A percentile compares a stretch with the other conserved stretches of the same genome.
Evolutionary conservation across 192 early-diverging fungal genomes (phyloP).

Genomic region (Paraglomus occultum): DNA sequence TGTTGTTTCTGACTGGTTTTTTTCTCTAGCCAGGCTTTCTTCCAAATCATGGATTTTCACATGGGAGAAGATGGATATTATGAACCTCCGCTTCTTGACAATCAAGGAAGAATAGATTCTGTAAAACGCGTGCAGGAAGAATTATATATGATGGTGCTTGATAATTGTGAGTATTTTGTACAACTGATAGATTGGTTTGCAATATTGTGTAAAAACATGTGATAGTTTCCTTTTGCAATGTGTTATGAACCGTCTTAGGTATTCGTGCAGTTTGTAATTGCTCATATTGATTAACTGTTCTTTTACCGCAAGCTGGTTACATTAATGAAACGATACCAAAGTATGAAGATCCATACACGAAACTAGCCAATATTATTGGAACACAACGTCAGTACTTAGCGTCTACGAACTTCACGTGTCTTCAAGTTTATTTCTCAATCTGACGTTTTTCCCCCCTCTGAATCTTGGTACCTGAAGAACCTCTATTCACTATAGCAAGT

Average conservation of each 20-base stretch:
- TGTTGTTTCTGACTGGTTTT: slow-evolving; percentile 7
- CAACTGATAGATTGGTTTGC: background rate
- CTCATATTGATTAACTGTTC: no score
- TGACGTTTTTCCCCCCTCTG: no score
- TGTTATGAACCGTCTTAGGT: background rate
- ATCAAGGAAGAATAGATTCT: background rate
- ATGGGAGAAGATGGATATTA: background rate
- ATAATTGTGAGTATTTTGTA: background rate
- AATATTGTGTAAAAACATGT: background rate
- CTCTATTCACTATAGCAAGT: background rate
- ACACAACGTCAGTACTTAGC: slow-evolving; percentile 13
- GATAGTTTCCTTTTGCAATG: background rate
- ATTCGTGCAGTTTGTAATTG: no score
- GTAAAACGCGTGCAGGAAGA: slow-evolving; percentile 2
- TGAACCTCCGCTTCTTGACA: background rate
- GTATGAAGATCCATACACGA: slow-evolving; percentile 1
- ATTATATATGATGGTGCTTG: background rate
- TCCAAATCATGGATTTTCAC: background rate
- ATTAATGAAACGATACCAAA: no score
- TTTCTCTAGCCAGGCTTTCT: slow-evolving; percentile 24
- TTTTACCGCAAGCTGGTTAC: no score
- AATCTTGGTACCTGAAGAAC: background rate
- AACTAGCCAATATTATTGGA: slow-evolving; percentile 9
- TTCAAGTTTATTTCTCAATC: no score
- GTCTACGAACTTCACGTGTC: no score